These are phyloP conservation scores for Davidsoniella australis DNA, from an alignment of 2,329 filamentous ascomycete species.

Conservation along the genomic window DNA sequence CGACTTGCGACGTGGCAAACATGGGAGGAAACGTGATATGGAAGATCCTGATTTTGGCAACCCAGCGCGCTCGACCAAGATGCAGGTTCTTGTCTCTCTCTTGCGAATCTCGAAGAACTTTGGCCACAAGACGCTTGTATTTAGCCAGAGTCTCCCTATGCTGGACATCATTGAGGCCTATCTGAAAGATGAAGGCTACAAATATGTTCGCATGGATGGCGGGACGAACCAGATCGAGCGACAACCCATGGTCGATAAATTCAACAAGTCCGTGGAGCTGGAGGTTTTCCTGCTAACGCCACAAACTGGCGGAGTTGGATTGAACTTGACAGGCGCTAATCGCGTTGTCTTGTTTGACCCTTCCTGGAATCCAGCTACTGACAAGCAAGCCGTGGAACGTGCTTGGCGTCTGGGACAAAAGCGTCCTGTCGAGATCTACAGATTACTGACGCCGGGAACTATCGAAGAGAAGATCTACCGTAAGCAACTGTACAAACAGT, in stretches of 20 bases:
- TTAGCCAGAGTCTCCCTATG: conserved; percentile 89
- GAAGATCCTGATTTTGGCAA: conserved; percentile 42
- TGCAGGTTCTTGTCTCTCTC: conserved; percentile 82
- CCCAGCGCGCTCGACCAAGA: conserved; percentile 71
- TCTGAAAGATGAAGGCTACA: conserved; percentile 50
- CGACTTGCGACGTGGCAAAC: conserved; percentile 43
- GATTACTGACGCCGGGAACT: conserved; percentile 93
- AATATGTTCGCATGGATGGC: conserved; percentile 84
- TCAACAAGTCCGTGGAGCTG: conserved; percentile 65
- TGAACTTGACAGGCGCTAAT: conserved; percentile 88
- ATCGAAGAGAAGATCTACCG: conserved; percentile 99
- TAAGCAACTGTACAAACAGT: conserved; percentile 96
- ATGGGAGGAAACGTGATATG: background rate
- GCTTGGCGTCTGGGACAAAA: conserved; percentile 95
- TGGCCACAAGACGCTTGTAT: conserved; percentile 84
- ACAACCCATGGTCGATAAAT: conserved; percentile 81
- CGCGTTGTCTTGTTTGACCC: conserved; percentile 97
- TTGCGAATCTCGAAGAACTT: conserved; percentile 77
- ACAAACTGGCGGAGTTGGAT: conserved; percentile 82
- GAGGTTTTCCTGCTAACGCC: conserved; percentile 90
- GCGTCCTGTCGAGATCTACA: conserved; percentile 85
- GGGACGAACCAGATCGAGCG: conserved; percentile 73
- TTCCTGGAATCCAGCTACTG: conserved; percentile 96
- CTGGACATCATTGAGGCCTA: conserved; percentile 83
- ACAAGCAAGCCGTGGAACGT: conserved; percentile 84